Base-by-base conservation (phyloP, 2,329 filamentous ascomycete genomes). In the Pseudomassariella vexata region DNA sequence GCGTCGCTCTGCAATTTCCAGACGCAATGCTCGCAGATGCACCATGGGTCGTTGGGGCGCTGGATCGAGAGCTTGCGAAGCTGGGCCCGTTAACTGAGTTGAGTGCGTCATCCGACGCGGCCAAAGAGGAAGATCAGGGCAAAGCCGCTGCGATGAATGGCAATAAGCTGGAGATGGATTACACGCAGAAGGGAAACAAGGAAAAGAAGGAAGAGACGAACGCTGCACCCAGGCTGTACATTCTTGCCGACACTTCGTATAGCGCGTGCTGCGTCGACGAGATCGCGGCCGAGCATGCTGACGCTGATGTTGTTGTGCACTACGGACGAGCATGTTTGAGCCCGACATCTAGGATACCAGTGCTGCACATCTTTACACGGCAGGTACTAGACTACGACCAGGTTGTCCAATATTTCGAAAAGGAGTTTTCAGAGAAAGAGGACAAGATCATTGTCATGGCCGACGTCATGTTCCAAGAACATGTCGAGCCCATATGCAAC, bases 231-330 rank as follows among this genome's bases (percentile, higher is more conserved):
- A 32, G 69, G 40, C 68, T 96, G 32, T 94, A 85, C 47, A 89
- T 98, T 38, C 67, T 98, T 12, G 92, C 83, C 19, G 92, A 98
- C 57, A 96, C 92, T 3, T 95, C 90, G 2, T 98, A 96, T 59
- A 94, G 92, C 38, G 82, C 90, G 1, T 98, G 92, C 62, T 98
- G 92, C 51, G 89, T 96, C 12, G 92, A 98, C 51, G 92, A 98
- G 62, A 82, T 96, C 24, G 92, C 92, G 0, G 92, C 92, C 3
- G 89, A 98, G 56, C 92, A 98, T 55, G 83, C 87, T 11, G 74
- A 87, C 48, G 89, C 92, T 6, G 83, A 96, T 40, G 85, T 88
- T 0, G 85, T 96, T 2, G 82, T 98, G 10, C 92, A 98, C 56
- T 98, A 96, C 48, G 92, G 92, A 3, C 73, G 92, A 32, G 83